Percentiles rank a stretch among this genome's conserved stretches.
These are phyloP conservation scores for Lodderomyces theae DNA, from an alignment of 1,139 yeast genomes.

Conservation along the genomic window DNA sequence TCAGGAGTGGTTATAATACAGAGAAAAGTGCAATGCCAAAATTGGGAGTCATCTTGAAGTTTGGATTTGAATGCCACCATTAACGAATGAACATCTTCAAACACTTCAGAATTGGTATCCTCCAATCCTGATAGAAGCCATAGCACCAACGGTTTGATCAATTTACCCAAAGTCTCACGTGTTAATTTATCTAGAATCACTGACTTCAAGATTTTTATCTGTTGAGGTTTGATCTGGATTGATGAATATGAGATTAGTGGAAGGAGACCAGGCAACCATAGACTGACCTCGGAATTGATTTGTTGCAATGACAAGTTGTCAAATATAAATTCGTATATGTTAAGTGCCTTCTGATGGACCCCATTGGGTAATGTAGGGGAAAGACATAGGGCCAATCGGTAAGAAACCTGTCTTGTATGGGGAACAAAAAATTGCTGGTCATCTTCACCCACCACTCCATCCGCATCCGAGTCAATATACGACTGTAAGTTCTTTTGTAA, in stretches of 20 bases:
- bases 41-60: slow-evolving; percentile 65
- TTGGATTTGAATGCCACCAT: slow-evolving; percentile 60
- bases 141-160: slow-evolving; percentile 68
- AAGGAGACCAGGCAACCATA: slow-evolving; percentile 88
- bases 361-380: slow-evolving; percentile 87
- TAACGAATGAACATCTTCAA: slow-evolving; percentile 55
- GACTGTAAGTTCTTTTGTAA: slow-evolving; percentile 64
- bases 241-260: slow-evolving; percentile 87
- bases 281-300: slow-evolving; percentile 49
- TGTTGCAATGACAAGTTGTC: slow-evolving; percentile 52
- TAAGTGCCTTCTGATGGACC: slow-evolving; percentile 86
- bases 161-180: slow-evolving; percentile 43
- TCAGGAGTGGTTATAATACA: slow-evolving; percentile 78
- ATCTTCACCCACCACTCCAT: neutral
- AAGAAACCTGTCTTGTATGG: slow-evolving; percentile 39
- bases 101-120: slow-evolving; percentile 86
- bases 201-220: slow-evolving; percentile 58
- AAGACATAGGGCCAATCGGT: slow-evolving; percentile 60
- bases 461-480: slow-evolving; percentile 21
- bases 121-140: slow-evolving; percentile 85
- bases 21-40: slow-evolving; percentile 82
- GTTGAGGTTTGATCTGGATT: slow-evolving; percentile 77
- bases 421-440: slow-evolving; percentile 49
- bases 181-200: slow-evolving; percentile 53
- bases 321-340: slow-evolving; percentile 71